These are phyloP conservation scores for Onygenales sp. DNA, from an alignment of 2,329 filamentous ascomycete species.

Conservation along the genomic window DNA sequence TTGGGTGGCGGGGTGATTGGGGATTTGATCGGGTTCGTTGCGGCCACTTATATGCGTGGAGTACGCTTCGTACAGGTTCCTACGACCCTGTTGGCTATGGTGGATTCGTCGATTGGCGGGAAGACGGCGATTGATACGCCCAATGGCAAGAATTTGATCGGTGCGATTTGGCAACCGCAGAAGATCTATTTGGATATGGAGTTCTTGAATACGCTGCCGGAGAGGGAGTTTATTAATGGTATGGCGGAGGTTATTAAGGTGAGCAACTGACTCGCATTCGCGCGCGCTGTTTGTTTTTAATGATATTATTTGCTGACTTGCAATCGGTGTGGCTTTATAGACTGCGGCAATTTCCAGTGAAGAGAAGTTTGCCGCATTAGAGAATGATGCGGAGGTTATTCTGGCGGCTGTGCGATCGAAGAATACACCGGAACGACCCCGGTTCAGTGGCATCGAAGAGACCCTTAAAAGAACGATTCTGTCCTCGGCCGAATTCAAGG, in stretches of 20 bases:
- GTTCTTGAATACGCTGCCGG: constrained; percentile 83
- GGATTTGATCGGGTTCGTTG: constrained; percentile 95
- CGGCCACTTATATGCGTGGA: constrained; percentile 96
- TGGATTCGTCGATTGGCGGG: constrained; percentile 94
- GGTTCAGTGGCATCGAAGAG: constrained; percentile 61
- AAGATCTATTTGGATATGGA: constrained; percentile 89
- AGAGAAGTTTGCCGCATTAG: constrained; percentile 71
- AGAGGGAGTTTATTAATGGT: constrained; percentile 91
- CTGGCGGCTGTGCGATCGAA: constrained; percentile 60
- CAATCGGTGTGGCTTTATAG: constrained; percentile 24
- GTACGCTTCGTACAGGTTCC: constrained; percentile 94
- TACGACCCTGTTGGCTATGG: constrained; percentile 91
- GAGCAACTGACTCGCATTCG: constrained; percentile 5
- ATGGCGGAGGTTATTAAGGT: constrained; percentile 95
- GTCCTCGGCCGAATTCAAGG: constrained; percentile 87
- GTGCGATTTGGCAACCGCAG: constrained; percentile 91
- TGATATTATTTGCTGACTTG: background rate
- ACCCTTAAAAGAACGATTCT: constrained; percentile 72
- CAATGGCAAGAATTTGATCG: constrained; percentile 90
- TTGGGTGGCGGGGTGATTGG: constrained; percentile 94
- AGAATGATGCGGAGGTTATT: constrained; percentile 69
- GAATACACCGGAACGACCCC: constrained; percentile 43
- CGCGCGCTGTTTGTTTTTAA: background rate
- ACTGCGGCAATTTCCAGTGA: constrained; percentile 96
- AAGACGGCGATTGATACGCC: constrained; percentile 98